phyloP scores from a whole-genome alignment of 169 alveolate species.

The Babesia bovis region DNA sequence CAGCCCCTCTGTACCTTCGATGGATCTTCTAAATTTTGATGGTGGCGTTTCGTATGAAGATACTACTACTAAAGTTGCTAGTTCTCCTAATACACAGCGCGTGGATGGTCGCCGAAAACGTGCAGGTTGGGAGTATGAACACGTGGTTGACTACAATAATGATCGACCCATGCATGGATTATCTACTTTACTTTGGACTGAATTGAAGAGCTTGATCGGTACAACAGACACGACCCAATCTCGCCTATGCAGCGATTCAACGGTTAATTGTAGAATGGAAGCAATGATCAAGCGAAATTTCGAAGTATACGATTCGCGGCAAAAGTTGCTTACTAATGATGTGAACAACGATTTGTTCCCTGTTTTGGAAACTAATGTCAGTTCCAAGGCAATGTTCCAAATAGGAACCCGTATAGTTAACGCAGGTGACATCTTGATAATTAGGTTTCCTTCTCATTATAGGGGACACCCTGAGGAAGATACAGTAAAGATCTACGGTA shows the following conservation, averaged over 20 bases:
- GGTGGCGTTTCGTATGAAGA: constrained; percentile 15
- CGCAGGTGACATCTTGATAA: constrained; percentile 34
- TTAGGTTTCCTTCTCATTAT: constrained; percentile 44
- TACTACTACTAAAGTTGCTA: not conserved
- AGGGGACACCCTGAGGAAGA: constrained; percentile 45
- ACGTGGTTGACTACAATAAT: not conserved
- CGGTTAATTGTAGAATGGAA: constrained; percentile 25
- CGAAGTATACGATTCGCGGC: constrained; percentile 7
- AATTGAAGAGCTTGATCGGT: constrained; percentile 17
- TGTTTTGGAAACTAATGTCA: not conserved
- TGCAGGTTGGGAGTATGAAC: constrained; percentile 27
- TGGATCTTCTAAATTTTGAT: constrained; percentile 15
- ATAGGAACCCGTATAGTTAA: not conserved
- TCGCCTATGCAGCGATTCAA: constrained; percentile 23
- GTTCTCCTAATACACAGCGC: too few relatives aligned
- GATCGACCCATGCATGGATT: constrained; percentile 9
- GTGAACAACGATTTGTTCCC: constrained; percentile 5
- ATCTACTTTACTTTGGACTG: constrained; percentile 16
- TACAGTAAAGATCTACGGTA: constrained; percentile 21
- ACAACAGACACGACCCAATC: not conserved
- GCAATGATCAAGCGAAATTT: constrained; percentile 33
- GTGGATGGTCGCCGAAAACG: too few relatives aligned
- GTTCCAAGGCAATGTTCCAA: constrained; percentile 13
- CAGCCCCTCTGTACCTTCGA: not conserved
- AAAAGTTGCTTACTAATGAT: not conserved